phyloP scores from a whole-genome alignment of 2,329 filamentous ascomycete genomes.

The Penicillium griseofulvum region DNA sequence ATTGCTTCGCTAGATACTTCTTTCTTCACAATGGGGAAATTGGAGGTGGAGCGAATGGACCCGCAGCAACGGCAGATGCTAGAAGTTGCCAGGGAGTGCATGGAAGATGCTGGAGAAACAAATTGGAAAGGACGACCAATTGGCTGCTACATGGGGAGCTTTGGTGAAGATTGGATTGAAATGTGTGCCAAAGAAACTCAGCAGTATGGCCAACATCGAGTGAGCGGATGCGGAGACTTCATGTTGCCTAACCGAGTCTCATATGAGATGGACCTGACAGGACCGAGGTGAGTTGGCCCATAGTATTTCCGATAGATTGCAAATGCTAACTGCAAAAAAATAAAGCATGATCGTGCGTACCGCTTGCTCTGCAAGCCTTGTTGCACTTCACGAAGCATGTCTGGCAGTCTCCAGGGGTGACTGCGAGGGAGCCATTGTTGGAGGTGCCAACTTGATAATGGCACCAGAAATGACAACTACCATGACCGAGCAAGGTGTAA shows the following conservation, averaged over 20 bases:
- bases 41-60: constrained; percentile 22
- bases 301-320: not conserved
- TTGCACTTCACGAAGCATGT: constrained; percentile 30
- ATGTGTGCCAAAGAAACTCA: constrained; percentile 6
- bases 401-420: constrained; percentile 18
- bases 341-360: constrained; percentile 30
- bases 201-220: constrained; percentile 10
- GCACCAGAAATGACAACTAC: constrained; percentile 23
- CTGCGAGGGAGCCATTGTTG: constrained; percentile 29
- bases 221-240: constrained; percentile 17
- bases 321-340: not conserved
- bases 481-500: constrained; percentile 33
- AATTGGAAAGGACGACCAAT: constrained; percentile 26
- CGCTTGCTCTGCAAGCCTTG: constrained; percentile 37
- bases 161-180: constrained; percentile 16
- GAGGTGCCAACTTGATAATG: constrained; percentile 35
- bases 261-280: constrained; percentile 26
- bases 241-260: constrained; percentile 29
- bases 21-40: constrained; percentile 22
- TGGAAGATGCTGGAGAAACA: constrained; percentile 28
- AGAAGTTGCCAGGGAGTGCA: constrained; percentile 26
- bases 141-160: constrained; percentile 16
- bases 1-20: constrained; percentile 22
- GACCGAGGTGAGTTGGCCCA: constrained; percentile 18
- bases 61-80: constrained; percentile 30